A percentile compares a stretch with the other conserved stretches of the same genome.
These are phyloP conservation scores for Trichoderma semiorbis DNA, from an alignment of 2,329 filamentous ascomycete species.

Conservation along the genomic window DNA sequence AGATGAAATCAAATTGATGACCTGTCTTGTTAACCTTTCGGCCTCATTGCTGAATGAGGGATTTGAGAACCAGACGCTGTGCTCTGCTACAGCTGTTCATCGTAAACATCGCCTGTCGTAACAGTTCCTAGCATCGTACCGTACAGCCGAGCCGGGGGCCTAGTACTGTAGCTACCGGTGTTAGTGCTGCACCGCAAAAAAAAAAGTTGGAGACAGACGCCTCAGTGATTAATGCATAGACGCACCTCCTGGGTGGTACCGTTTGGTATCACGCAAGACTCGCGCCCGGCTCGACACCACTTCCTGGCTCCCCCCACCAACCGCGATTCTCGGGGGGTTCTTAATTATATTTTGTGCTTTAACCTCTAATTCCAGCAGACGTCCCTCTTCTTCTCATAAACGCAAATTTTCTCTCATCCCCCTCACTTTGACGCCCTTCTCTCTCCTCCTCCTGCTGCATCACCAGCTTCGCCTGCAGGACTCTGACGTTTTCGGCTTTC, in stretches of 20 bases:
- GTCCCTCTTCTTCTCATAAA: not conserved
- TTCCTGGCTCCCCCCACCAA: constrained; percentile 5
- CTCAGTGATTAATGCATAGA: not conserved
- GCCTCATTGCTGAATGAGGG: not conserved
- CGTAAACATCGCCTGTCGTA: not conserved
- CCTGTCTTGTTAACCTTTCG: not conserved
- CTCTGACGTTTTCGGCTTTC: not conserved
- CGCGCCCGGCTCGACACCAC: not conserved
- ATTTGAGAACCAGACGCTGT: not conserved
- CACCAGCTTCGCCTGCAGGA: not conserved
- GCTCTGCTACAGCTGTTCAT: not conserved
- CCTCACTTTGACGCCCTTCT: not conserved
- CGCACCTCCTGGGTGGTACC: not conserved
- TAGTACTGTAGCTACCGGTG: not conserved
- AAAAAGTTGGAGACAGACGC: not conserved
- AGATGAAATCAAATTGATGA: not conserved
- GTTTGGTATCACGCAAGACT: not conserved
- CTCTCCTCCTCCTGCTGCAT: not conserved
- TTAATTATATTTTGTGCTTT: constrained; percentile 8
- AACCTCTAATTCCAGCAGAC: not conserved
- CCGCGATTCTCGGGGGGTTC: constrained; percentile 5
- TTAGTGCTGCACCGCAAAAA: not conserved
- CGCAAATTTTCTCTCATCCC: not conserved
- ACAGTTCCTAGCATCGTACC: too few species aligned
- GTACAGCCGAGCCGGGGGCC: not conserved